A percentile compares a stretch with the other conserved stretches of the same genome.
Evolutionary conservation across 2,329 filamentous ascomycete genomes (phyloP).

Genomic region (Phialophora verrucosa): DNA sequence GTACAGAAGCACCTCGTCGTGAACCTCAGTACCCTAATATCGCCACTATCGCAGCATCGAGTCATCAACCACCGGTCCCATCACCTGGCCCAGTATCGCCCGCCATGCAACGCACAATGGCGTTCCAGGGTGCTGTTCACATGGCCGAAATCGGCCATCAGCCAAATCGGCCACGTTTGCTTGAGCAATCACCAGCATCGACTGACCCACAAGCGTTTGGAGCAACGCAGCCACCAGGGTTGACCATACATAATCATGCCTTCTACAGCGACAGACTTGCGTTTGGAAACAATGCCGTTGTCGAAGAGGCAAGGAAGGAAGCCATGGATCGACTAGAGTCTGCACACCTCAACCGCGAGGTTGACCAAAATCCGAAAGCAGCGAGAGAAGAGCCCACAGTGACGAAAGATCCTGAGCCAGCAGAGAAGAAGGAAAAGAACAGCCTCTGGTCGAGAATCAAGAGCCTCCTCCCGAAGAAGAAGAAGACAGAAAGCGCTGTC

Average conservation of each 20-base stretch:
- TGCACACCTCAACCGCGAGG: background rate
- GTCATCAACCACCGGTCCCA: slow-evolving; percentile 45
- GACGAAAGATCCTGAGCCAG: background rate
- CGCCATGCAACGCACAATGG: slow-evolving; percentile 66
- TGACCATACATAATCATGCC: slow-evolving; percentile 42
- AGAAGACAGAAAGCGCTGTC: background rate
- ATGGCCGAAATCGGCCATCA: slow-evolving; percentile 66
- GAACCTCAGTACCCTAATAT: slow-evolving; percentile 24
- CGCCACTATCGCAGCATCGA: slow-evolving; percentile 21
- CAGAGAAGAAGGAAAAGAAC: slow-evolving; percentile 53
- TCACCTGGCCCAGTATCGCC: slow-evolving; percentile 69
- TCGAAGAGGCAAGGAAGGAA: slow-evolving; percentile 24
- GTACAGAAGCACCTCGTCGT: background rate
- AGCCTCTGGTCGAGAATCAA: slow-evolving; percentile 25
- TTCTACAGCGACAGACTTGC: slow-evolving; percentile 37
- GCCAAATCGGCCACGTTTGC: slow-evolving; percentile 9
- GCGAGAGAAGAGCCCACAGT: background rate
- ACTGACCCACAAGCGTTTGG: slow-evolving; percentile 33
- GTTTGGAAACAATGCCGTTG: background rate
- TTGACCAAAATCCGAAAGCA: background rate
- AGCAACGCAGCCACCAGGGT: slow-evolving; percentile 48
- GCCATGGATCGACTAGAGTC: slow-evolving; percentile 15
- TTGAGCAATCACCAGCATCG: slow-evolving; percentile 27
- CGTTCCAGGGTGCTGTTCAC: slow-evolving; percentile 64
- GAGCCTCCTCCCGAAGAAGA: slow-evolving; percentile 18